These are phyloP conservation scores for Stygiomarasmius scandens DNA, from an alignment of 1,284 basidiomycete species.

Conservation along the genomic window DNA sequence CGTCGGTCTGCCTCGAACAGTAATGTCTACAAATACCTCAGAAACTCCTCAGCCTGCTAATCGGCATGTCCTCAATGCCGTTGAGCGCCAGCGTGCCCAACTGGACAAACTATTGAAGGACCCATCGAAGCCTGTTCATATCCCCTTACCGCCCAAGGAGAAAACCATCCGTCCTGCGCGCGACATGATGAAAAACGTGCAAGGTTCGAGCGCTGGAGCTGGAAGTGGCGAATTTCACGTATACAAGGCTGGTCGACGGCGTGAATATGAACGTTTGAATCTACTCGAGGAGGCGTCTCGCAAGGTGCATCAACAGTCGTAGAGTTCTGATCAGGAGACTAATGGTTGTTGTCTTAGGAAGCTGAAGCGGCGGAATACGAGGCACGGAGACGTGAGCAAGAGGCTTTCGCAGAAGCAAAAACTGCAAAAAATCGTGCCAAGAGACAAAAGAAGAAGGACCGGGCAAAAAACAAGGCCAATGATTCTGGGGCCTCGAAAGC, in stretches of 20 bases:
- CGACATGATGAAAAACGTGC: constrained; percentile 99
- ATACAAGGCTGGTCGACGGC: constrained; percentile 91
- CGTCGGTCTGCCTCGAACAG: constrained; percentile 1
- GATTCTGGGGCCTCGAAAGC: constrained; percentile 30
- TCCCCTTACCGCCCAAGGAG: constrained; percentile 77
- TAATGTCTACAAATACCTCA: constrained; percentile 5
- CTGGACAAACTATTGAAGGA: constrained; percentile 87
- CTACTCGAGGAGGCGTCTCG: constrained; percentile 83
- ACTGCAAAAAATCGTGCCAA: constrained; percentile 93
- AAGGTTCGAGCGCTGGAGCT: constrained; percentile 90
- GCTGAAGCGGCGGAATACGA: constrained; percentile 67
- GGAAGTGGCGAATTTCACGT: constrained; percentile 98
- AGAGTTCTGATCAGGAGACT: too few relatives aligned
- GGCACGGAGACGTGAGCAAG: constrained; percentile 62
- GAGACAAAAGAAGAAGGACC: constrained; percentile 87
- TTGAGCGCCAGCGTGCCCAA: constrained; percentile 75
- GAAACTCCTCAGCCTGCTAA: constrained; percentile 28
- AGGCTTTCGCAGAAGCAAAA: constrained; percentile 76
- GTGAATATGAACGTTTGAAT: constrained; percentile 94
- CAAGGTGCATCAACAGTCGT: constrained; percentile 57
- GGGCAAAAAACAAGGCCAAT: constrained; percentile 49
- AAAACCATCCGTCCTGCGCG: constrained; percentile 78
- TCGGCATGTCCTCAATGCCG: constrained; percentile 70
- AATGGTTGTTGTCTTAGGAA: constrained; percentile 61
- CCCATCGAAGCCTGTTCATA: constrained; percentile 76